These are phyloP conservation scores for Ogataea salicorniae DNA, from an alignment of 805 yeast genomes.

Conservation along the genomic window DNA sequence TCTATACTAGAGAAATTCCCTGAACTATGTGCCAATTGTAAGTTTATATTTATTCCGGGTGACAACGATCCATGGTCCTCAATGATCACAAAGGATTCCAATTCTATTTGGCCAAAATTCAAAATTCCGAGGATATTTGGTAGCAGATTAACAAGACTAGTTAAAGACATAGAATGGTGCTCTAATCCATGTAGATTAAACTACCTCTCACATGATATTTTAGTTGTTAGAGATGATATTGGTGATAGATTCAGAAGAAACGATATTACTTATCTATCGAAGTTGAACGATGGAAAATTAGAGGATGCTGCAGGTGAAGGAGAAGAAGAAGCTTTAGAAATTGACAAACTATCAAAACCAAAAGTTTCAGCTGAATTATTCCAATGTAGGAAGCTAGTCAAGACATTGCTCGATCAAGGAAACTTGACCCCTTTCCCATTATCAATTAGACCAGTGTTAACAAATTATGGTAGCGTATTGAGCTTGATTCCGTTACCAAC, in stretches of 20 bases:
- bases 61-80: slow-evolving; percentile 92
- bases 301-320: slow-evolving; percentile 13
- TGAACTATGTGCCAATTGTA: slow-evolving; percentile 42
- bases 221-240: slow-evolving; percentile 66
- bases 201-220: slow-evolving; percentile 81
- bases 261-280: slow-evolving; percentile 49
- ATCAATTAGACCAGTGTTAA: slow-evolving; percentile 54
- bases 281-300: slow-evolving; percentile 8
- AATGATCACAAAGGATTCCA: slow-evolving; percentile 55
- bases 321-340: slow-evolving; percentile 22
- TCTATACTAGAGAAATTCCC: slow-evolving; percentile 57
- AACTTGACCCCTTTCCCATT: slow-evolving; percentile 75
- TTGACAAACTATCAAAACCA: slow-evolving; percentile 28
- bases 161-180: slow-evolving; percentile 47
- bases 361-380: slow-evolving; percentile 40
- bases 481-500: slow-evolving; percentile 78
- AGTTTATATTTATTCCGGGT: slow-evolving; percentile 79
- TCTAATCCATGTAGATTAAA: slow-evolving; percentile 77
- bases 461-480: slow-evolving; percentile 67
- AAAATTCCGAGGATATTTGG: slow-evolving; percentile 70
- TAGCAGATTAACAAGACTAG: slow-evolving; percentile 56
- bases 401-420: slow-evolving; percentile 84
- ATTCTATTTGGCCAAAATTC: slow-evolving; percentile 64
- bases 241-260: slow-evolving; percentile 68
- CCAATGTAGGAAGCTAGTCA: slow-evolving; percentile 66